Conservation (phyloP, 148 eudicot genomes). For the Talinum fruticosum region DNA sequence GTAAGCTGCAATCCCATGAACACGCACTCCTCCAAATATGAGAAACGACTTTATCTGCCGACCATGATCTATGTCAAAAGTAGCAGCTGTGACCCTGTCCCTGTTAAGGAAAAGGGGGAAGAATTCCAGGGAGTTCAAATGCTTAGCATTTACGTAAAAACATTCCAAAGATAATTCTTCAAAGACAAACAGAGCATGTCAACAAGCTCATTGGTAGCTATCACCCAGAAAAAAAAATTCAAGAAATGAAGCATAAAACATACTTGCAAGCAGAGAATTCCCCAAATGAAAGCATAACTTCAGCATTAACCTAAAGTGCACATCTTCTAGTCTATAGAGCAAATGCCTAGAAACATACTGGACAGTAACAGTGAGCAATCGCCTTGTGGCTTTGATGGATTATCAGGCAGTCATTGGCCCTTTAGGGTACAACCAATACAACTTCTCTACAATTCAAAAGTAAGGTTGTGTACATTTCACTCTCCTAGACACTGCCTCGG, state of each 20-base stretch:
- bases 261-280: too few relatives aligned
- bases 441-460: not conserved
- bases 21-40: conserved; percentile 76
- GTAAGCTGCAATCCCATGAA: conserved; percentile 62
- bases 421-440: not conserved
- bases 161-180: not conserved
- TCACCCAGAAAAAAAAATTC: not conserved
- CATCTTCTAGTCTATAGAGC: not conserved
- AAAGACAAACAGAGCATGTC: not conserved
- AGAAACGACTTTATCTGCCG: conserved; percentile 44
- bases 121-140: not conserved
- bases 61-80: conserved; percentile 47
- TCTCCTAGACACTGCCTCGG: not conserved
- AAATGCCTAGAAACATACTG: not conserved
- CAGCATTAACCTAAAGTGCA: not conserved
- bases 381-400: not conserved
- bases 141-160: not conserved
- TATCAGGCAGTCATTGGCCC: not conserved
- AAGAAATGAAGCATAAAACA: too few relatives aligned
- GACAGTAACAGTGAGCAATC: not conserved
- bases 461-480: too few relatives aligned
- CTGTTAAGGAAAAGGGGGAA: conserved; percentile 26
- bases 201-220: not conserved
- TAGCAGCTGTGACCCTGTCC: conserved; percentile 80
- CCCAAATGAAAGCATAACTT: not conserved